Evolutionary conservation across 2,329 filamentous ascomycete species (phyloP).

Genomic region (Fusarium sp.): DNA sequence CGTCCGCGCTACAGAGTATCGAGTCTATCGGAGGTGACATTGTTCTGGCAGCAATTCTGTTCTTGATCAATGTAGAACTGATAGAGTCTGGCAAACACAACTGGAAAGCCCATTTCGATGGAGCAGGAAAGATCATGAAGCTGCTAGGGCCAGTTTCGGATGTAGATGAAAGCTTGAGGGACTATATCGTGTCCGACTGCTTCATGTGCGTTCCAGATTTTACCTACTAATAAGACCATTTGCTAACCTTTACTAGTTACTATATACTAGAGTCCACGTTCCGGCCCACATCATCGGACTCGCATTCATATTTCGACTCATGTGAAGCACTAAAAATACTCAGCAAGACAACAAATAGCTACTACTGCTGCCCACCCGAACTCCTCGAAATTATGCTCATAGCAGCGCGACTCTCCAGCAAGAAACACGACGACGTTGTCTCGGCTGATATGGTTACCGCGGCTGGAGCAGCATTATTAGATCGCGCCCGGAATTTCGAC

Average conservation of each 20-base stretch:
- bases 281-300: conserved; percentile 53
- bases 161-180: conserved; percentile 57
- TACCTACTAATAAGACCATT: neutral
- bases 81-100: conserved; percentile 65
- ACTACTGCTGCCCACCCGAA: conserved; percentile 63
- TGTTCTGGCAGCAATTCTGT: conserved; percentile 63
- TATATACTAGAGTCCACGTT: conserved; percentile 64
- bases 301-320: conserved; percentile 55
- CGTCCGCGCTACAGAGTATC: conserved; percentile 57
- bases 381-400: conserved; percentile 62
- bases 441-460: conserved; percentile 52
- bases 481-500: conserved; percentile 59
- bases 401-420: conserved; percentile 59
- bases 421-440: conserved; percentile 45
- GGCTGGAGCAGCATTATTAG: conserved; percentile 54
- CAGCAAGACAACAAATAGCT: conserved; percentile 60
- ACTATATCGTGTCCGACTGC: conserved; percentile 65
- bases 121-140: conserved; percentile 61
- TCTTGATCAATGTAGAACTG: conserved; percentile 66
- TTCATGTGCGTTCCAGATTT: conserved; percentile 57
- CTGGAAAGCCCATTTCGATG: conserved; percentile 65
- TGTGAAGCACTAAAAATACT: conserved; percentile 58
- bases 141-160: conserved; percentile 55
- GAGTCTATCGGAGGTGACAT: conserved; percentile 58
- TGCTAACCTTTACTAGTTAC: conserved; percentile 54